A percentile compares a stretch with the other conserved stretches of the same genome.
Evolutionary conservation across 2,329 filamentous ascomycete genomes (phyloP).

Genomic region (Aspergillus neoniger): DNA sequence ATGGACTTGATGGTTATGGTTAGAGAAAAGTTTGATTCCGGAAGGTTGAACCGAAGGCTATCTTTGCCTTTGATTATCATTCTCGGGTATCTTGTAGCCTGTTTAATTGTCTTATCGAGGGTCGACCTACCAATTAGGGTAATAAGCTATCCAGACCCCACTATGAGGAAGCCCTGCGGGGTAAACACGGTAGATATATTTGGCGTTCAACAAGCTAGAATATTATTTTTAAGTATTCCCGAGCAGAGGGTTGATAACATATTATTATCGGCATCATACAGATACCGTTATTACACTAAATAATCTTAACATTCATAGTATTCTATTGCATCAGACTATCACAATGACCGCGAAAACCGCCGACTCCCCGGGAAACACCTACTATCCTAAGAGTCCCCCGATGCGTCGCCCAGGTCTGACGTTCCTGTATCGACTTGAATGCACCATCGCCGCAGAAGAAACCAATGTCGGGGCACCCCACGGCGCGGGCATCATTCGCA

Average conservation of each 20-base stretch:
- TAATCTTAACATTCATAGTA: too few species aligned
- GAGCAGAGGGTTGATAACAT: too few species aligned
- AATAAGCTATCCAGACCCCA: background rate
- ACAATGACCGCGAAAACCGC: background rate
- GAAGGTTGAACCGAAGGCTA: background rate
- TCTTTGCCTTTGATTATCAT: background rate
- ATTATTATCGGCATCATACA: too few species aligned
- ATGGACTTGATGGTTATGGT: background rate
- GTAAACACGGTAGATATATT: background rate
- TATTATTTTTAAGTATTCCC: background rate
- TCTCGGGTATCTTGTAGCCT: background rate
- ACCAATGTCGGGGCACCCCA: constrained; percentile 27
- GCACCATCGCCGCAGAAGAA: constrained; percentile 25
- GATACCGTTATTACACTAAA: too few species aligned
- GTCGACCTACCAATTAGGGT: background rate
- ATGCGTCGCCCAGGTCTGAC: constrained; percentile 27
- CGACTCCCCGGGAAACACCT: constrained; percentile 24
- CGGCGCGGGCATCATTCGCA: constrained; percentile 21
- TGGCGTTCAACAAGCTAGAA: too few species aligned
- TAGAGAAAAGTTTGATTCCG: background rate
- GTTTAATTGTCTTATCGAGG: background rate
- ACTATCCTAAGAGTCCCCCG: constrained; percentile 23
- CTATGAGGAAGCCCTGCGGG: background rate
- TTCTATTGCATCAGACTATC: background rate
- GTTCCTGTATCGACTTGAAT: constrained; percentile 29